Conservation (phyloP, 2,329 filamentous ascomycete genomes). For the Rhynchosporium graminicola region DNA sequence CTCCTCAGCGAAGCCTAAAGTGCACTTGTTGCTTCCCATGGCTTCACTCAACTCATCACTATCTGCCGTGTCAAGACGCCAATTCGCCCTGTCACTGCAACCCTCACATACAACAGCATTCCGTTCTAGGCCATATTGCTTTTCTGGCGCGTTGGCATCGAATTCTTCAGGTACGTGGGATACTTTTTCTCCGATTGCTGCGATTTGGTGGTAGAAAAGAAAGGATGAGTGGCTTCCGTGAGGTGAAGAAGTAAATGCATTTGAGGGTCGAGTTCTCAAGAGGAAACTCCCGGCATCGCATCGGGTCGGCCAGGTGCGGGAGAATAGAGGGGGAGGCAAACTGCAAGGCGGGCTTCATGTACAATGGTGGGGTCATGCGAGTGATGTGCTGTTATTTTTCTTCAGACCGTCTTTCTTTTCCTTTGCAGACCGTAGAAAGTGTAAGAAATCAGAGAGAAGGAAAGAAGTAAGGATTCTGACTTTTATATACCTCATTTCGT, state of each 20-base stretch:
- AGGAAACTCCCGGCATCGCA: constrained; percentile 27
- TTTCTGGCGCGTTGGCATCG: background rate
- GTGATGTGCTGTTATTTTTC: constrained; percentile 27
- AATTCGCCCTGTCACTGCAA: no score
- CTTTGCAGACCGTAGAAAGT: background rate
- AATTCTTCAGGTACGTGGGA: no score
- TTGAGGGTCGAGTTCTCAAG: no score
- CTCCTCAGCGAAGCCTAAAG: no score
- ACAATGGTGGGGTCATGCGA: constrained; percentile 32
- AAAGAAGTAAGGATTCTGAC: background rate
- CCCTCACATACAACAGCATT: no score
- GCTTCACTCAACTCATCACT: no score
- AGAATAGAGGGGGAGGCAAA: background rate
- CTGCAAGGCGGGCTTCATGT: constrained; percentile 13
- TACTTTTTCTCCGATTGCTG: background rate
- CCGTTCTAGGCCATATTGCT: background rate
- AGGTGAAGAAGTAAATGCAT: no score
- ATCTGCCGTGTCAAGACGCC: no score
- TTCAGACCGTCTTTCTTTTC: constrained; percentile 21
- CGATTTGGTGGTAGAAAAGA: no score
- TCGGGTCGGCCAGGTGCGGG: constrained; percentile 16
- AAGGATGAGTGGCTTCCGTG: no score
- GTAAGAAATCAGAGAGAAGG: background rate
- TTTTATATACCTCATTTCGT: constrained; percentile 27
- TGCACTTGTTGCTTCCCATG: no score